Conservation (phyloP, 352 stramenopile genomes). For the Phytopythium aichiense region DNA sequence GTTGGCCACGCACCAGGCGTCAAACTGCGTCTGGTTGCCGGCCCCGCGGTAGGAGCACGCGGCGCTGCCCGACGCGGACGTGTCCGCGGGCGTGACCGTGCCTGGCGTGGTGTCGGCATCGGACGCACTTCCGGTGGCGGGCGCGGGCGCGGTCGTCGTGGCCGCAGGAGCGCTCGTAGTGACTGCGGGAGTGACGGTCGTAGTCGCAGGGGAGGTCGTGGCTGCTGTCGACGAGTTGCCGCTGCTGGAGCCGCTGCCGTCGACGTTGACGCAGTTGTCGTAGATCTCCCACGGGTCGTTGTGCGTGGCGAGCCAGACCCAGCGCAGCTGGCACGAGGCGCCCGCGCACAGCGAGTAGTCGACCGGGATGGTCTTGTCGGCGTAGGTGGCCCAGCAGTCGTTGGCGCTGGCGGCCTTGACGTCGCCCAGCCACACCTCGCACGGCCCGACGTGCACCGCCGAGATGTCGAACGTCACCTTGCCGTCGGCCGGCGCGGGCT, state of each 20-base stretch:
- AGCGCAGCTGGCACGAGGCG: conserved; percentile 29
- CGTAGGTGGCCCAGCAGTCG: conserved; percentile 29
- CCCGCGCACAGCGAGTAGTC: conserved; percentile 30
- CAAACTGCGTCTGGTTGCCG: conserved; percentile 16
- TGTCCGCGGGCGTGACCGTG: neutral
- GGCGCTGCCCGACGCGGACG: neutral
- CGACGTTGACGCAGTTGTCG: conserved; percentile 35
- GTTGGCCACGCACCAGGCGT: conserved; percentile 26
- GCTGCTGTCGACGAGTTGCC: conserved; percentile 4
- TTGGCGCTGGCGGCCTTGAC: conserved; percentile 22
- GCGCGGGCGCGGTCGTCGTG: conserved; percentile 7
- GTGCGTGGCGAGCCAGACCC: conserved; percentile 44
- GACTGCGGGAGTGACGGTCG: neutral
- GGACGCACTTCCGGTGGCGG: neutral
- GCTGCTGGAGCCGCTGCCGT: conserved; percentile 2
- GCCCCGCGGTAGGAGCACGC: conserved; percentile 13
- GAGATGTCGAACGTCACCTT: conserved; percentile 25
- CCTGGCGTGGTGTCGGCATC: neutral
- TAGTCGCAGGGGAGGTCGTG: conserved; percentile 6
- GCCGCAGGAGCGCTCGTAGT: conserved; percentile 4
- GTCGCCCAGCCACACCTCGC: conserved; percentile 43
- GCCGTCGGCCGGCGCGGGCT: conserved; percentile 19
- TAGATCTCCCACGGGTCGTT: conserved; percentile 41
- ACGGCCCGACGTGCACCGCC: conserved; percentile 33
- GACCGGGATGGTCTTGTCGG: conserved; percentile 24